Conservation (phyloP, 345 rosid genomes). For the Rhizophora mangle region DNA sequence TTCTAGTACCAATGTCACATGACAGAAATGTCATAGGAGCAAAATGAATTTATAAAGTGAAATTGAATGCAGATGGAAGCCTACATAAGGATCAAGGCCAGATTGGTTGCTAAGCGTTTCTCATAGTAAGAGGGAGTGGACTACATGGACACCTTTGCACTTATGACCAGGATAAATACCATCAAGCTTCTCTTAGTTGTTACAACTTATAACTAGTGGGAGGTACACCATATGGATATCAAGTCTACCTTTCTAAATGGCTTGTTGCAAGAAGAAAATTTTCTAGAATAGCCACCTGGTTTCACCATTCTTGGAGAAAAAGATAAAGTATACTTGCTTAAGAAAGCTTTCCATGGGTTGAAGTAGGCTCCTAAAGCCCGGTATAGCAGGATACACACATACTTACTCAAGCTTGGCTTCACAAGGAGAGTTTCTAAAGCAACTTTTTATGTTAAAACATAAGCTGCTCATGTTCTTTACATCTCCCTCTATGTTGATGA, state of each 20-base stretch:
- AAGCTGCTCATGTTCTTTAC: neutral
- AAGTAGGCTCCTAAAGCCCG: neutral
- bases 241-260: neutral
- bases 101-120: neutral
- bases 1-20: neutral
- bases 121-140: neutral
- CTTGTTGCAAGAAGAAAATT: neutral
- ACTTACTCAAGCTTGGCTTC: neutral
- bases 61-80: neutral
- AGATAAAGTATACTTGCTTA: neutral
- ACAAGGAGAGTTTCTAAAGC: neutral
- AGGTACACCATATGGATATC: neutral
- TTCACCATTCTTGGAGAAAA: neutral
- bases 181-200: too few species aligned
- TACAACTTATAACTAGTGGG: too few species aligned
- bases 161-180: neutral
- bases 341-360: neutral
- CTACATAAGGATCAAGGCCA: neutral
- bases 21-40: neutral
- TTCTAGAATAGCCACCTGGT: neutral
- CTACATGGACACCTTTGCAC: neutral
- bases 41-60: neutral
- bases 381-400: neutral
- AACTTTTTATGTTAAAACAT: neutral
- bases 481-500: neutral